Conservation (phyloP, 768 basidiomycete genomes). For the Suillus luteus region DNA sequence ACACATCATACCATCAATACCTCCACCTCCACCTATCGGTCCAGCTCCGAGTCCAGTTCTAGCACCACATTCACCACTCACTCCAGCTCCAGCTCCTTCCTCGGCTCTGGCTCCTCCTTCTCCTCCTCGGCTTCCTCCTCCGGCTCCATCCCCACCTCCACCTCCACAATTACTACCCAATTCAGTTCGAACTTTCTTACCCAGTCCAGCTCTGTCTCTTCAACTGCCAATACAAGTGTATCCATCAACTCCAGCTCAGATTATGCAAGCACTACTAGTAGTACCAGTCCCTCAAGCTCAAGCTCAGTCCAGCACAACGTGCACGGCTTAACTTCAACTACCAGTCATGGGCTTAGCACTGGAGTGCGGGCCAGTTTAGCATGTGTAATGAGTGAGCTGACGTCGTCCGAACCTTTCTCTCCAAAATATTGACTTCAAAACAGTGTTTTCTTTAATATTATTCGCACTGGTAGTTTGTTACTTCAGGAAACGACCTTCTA, state of each 20-base stretch:
- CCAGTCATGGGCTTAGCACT: slow-evolving; percentile 15
- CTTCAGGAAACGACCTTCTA: slow-evolving; percentile 13
- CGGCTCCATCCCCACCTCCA: neutral
- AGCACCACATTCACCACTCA: neutral
- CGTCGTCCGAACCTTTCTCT: neutral
- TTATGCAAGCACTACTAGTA: slow-evolving; percentile 6
- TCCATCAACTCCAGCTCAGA: slow-evolving; percentile 6
- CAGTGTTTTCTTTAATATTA: slow-evolving; percentile 13
- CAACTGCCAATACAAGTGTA: neutral
- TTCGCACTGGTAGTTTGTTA: slow-evolving; percentile 9
- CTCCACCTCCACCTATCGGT: neutral
- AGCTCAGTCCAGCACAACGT: slow-evolving; percentile 5
- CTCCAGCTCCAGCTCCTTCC: neutral
- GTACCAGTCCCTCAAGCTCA: slow-evolving; percentile 1
- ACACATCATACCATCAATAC: neutral
- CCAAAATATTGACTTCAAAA: neutral
- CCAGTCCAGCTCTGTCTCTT: slow-evolving; percentile 3
- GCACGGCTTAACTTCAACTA: neutral
- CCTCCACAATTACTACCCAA: neutral
- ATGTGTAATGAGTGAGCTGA: slow-evolving; percentile 25
- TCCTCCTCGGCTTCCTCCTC: neutral
- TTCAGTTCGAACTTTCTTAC: neutral
- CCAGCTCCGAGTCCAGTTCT: too few species aligned
- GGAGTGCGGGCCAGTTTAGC: slow-evolving; percentile 29
- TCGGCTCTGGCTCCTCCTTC: neutral